Evolutionary conservation across 176 grass and related monocot species (phyloP).

Genomic region (Lolium perenne): DNA sequence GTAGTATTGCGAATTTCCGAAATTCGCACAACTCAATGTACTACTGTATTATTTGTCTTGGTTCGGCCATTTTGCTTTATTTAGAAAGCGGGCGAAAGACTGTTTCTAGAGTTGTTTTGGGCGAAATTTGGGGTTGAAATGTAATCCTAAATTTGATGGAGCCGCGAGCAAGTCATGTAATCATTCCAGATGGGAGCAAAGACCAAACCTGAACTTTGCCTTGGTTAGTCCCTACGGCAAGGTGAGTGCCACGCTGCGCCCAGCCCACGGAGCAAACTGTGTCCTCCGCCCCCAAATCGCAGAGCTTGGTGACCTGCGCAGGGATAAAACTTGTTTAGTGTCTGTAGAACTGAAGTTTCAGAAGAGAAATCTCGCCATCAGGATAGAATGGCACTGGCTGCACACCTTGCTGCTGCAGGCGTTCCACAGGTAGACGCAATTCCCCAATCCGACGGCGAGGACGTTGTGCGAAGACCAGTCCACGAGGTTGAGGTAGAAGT

Average conservation of each 20-base stretch:
- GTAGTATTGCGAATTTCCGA: not conserved
- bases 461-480: constrained; percentile 99
- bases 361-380: not conserved
- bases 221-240: constrained; percentile 90
- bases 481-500: constrained; percentile 99
- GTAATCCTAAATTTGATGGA: not conserved
- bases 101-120: not conserved
- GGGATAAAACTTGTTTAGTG: too few species aligned
- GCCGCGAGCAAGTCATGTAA: not conserved
- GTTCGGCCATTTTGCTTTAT: too few species aligned
- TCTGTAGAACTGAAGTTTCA: too few species aligned
- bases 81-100: too few species aligned
- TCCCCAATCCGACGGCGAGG: constrained; percentile 88
- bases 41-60: not conserved
- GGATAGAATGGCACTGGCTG: not conserved
- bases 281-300: constrained; percentile 86
- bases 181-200: constrained; percentile 2
- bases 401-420: constrained; percentile 98
- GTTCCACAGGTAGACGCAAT: constrained; percentile 97
- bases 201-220: constrained; percentile 87
- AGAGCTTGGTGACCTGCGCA: constrained; percentile 99
- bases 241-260: constrained; percentile 83
- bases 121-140: not conserved
- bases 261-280: constrained; percentile 93
- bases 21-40: not conserved